These are phyloP conservation scores for Rosa chinensis DNA, from an alignment of 306 rosid species.

Conservation along the genomic window DNA sequence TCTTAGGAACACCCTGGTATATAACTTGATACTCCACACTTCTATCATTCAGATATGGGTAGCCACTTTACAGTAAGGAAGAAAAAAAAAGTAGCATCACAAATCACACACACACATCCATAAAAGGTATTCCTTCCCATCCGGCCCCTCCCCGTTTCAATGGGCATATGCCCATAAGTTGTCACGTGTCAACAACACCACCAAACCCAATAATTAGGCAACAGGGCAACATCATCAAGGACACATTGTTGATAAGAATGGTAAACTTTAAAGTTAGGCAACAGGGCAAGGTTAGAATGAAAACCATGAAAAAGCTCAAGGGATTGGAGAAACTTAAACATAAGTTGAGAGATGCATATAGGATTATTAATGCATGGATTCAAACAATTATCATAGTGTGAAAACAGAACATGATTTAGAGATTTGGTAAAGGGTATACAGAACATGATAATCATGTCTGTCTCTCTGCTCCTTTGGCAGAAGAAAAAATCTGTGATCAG, in stretches of 20 bases:
- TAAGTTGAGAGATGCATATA: not conserved
- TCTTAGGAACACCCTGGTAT: not conserved
- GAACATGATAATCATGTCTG: not conserved
- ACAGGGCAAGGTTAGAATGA: conserved; percentile 2
- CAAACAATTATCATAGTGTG: not conserved
- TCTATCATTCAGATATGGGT: not conserved
- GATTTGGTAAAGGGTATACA: not conserved
- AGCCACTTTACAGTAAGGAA: not conserved
- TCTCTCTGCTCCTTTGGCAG: not conserved
- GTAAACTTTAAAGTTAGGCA: not conserved
- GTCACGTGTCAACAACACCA: not conserved
- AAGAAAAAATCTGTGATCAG: not conserved
- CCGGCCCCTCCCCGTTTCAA: not conserved
- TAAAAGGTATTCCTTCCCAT: not conserved
- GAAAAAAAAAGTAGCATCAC: not conserved
- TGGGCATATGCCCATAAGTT: not conserved
- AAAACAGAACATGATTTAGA: not conserved
- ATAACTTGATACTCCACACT: not conserved
- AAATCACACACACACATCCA: not conserved
- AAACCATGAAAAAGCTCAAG: not conserved
- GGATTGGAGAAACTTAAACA: not conserved
- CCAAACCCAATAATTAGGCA: conserved; percentile 1
- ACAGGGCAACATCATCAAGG: not conserved
- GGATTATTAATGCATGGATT: not conserved
- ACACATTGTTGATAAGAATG: not conserved